Evolutionary conservation across 768 basidiomycete genomes (phyloP), one percentile per base, ranked within the genome.

Genomic region (Hygrophorus russula): DNA sequence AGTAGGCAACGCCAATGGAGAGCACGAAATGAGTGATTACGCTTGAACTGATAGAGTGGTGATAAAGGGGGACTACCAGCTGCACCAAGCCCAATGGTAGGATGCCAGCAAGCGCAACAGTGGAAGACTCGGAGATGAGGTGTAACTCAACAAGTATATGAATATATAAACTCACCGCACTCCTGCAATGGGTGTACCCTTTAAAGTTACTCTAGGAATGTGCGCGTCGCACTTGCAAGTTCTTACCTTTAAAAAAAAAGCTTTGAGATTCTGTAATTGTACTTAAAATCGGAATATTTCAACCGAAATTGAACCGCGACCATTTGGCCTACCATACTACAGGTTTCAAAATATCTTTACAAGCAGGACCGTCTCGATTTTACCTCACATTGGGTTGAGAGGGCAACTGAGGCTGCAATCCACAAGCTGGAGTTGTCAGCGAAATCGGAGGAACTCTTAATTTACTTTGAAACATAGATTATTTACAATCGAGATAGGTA

Each of bases 1-100:
- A 82, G 64, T 81, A 91, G 0, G 91, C 90, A 17, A 93, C 89
- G 11, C 89, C 91, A 8, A 86, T 80, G 62, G 98, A 97, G 30
- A 99, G 77, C 75, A 96, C 79, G 61, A 98, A 98, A 58, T 94
- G 71, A 0, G 87, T 82, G 59, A 91, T 70, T 39, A 82, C 70
- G 37, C 62, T 66, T 1, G 64, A 59, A 54, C 82, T 73, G 50
- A 89, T 74, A 61, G 93, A 97, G 46, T 78, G 54, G 9, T 65
- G 60, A 65, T 91, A 97, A 5, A 96, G 56, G 0, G 85, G 79
- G 8, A 66, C 73, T 24, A 71, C 52, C 8, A 76, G 70, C 82
- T 0, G 82, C 73, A 0, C 94, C 94, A 2, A 97, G 62, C 0
- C 76, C 89, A 99, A 97, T 0, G 94, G 94, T 1, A 99, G 54